Conservation (phyloP, 805 yeast species). For the Novakomyces olei region DNA sequence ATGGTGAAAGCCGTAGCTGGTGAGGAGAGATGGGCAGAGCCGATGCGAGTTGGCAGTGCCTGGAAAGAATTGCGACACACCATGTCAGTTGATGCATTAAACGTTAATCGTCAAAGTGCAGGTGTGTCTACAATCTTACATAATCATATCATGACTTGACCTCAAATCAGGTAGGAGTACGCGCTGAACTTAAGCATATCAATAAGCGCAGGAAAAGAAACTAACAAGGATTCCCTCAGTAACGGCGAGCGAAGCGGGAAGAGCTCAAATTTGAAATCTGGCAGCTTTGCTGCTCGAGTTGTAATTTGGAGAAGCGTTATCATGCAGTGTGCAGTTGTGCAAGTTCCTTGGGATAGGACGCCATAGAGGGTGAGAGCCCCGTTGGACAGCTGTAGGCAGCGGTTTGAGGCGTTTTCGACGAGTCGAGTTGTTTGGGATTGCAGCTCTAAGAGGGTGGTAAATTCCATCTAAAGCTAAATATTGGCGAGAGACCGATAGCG, state of each 20-base stretch:
- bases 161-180: slow-evolving; percentile 15
- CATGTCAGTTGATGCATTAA: neutral
- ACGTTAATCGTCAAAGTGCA: neutral
- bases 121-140: slow-evolving; percentile 2
- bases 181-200: slow-evolving; percentile 27
- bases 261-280: slow-evolving; percentile 25
- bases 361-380: slow-evolving; percentile 25
- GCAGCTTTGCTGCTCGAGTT: slow-evolving; percentile 18
- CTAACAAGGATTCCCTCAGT: slow-evolving; percentile 26
- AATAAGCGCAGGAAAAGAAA: slow-evolving; percentile 25
- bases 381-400: slow-evolving; percentile 16
- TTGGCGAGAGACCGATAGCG: slow-evolving; percentile 28
- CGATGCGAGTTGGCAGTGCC: neutral
- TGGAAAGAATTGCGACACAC: neutral
- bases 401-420: slow-evolving; percentile 17
- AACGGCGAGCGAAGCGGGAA: slow-evolving; percentile 22
- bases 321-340: slow-evolving; percentile 15
- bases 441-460: slow-evolving; percentile 22
- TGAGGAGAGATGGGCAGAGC: neutral
- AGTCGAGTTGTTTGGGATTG: slow-evolving; percentile 23
- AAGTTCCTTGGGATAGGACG: slow-evolving; percentile 22
- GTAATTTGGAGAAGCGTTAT: slow-evolving; percentile 21
- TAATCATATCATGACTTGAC: slow-evolving; percentile 16
- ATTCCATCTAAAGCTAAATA: slow-evolving; percentile 25
- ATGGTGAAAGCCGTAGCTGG: no score